Percentiles rank a stretch among this genome's conserved stretches.
Evolutionary conservation across 495 filamentous ascomycete species (phyloP).

Genomic region (Pyronema omphalodes): DNA sequence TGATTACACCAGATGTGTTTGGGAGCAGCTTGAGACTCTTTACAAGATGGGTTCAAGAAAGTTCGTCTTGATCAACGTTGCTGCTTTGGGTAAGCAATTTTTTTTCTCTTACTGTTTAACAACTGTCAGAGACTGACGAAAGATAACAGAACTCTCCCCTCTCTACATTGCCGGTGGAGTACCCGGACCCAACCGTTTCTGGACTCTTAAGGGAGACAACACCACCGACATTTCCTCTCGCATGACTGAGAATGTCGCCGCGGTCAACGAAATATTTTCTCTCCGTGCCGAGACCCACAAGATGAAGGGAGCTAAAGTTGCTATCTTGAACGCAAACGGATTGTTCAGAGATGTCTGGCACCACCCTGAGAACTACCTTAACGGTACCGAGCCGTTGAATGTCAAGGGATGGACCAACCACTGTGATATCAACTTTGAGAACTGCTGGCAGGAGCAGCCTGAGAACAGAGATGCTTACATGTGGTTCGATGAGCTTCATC

Average conservation of each 20-base stretch:
- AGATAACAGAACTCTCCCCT: constrained; percentile 32
- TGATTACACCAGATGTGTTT: constrained; percentile 48
- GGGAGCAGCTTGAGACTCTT: constrained; percentile 36
- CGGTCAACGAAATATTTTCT: constrained; percentile 40
- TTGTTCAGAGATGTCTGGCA: constrained; percentile 45
- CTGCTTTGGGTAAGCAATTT: constrained; percentile 29
- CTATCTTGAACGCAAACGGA: constrained; percentile 44
- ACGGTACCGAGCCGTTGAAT: constrained; percentile 40
- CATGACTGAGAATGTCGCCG: constrained; percentile 43
- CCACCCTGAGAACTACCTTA: constrained; percentile 39
- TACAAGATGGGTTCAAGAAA: constrained; percentile 46
- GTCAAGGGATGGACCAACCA: constrained; percentile 37
- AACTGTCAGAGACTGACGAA: not conserved
- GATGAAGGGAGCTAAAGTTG: constrained; percentile 34
- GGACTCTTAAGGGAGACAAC: constrained; percentile 41
- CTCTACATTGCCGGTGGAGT: constrained; percentile 40
- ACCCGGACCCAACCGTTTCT: constrained; percentile 34
- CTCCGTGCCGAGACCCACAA: constrained; percentile 42
- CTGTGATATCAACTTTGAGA: constrained; percentile 32
- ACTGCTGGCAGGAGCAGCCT: constrained; percentile 20
- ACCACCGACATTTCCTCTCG: constrained; percentile 36
- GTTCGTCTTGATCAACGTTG: constrained; percentile 50
- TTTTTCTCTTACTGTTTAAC: not conserved
- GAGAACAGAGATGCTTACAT: constrained; percentile 28
- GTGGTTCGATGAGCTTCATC: constrained; percentile 50